Evolutionary conservation across 208 protist species (phyloP), one percentile per base, ranked within the genome.

Genomic region (Acanthamoeba royreba): DNA sequence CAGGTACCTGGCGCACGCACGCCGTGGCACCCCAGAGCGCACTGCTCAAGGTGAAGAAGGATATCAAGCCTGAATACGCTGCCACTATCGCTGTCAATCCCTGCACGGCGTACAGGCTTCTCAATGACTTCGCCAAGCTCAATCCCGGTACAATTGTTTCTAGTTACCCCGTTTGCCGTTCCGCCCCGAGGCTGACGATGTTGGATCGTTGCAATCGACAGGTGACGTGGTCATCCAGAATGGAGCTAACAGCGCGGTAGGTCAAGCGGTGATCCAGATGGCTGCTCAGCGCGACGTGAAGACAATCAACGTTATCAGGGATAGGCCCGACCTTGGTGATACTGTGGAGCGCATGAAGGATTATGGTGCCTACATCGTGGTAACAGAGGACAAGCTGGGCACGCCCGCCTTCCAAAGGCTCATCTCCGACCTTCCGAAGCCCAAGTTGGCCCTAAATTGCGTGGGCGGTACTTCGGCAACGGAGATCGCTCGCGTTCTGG

Each of bases 61-160:
- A 99, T 79, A 97, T 99, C 8, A 94, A 96, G 90, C 47, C 95
- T 0, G 98, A 99, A 93, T 98, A 98, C 95, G 97, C 99, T 28
- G 96, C 98, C 61, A 96, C 97, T 0, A 96, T 99, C 15, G 98
- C 98, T 1, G 98, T 99, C 35, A 99, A 99, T 88, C 97, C 97
- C 53, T 98, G 98, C 94, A 99, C 99, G 17, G 99, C 99, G 15
- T 98, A 98, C 92, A 97, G 99, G 85, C 95, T 99, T 94, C 98
- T 99, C 9, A 95, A 98, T 74, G 97, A 98, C 94, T 99, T 99
- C 94, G 98, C 98, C n/a, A 95, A 95, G 66, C 96, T 99, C 4
- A 97, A 99, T 94, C 96, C 97, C 13, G 97, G 97, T 94, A 97
- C 98, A 19, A 1, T 4, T 38, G n/a, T 86, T 43, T 22, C 47